Evolutionary conservation across 2,329 filamentous ascomycete species (phyloP).

Genomic region (Geosmithia morbida): DNA sequence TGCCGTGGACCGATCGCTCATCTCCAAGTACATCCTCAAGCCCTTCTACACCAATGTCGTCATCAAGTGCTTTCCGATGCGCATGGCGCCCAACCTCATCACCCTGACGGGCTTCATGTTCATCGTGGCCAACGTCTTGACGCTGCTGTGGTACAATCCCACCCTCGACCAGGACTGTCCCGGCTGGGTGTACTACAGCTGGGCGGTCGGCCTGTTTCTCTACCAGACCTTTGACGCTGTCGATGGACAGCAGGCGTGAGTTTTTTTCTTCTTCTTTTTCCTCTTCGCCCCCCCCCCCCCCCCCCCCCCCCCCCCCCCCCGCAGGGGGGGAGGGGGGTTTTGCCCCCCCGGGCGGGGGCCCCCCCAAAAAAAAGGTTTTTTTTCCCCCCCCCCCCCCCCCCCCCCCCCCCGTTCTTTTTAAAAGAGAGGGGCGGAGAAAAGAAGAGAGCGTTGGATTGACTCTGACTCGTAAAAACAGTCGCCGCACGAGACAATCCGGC

Average conservation of each 20-base stretch:
- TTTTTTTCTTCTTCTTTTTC: no score
- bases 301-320: no score
- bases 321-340: no score
- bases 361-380: no score
- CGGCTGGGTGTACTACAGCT: conserved; percentile 85
- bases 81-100: conserved; percentile 82
- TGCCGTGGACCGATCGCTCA: conserved; percentile 74
- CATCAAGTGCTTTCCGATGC: conserved; percentile 89
- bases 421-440: no score
- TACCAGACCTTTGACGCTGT: conserved; percentile 99
- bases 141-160: conserved; percentile 93
- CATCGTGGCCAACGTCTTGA: conserved; percentile 77
- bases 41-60: conserved; percentile 94
- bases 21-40: conserved; percentile 89
- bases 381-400: no score
- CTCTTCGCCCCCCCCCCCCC: no score
- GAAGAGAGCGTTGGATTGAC: no score
- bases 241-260: conserved; percentile 83
- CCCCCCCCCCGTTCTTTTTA: no score
- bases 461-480: conserved; percentile 26
- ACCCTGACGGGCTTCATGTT: conserved; percentile 86
- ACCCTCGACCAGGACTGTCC: conserved; percentile 87
- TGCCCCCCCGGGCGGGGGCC: no score
- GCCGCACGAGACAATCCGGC: conserved; percentile 82
- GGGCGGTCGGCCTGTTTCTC: conserved; percentile 78